Base-by-base conservation (phyloP, 2,329 filamentous ascomycete species). In the Hypoxylon sp. region DNA sequence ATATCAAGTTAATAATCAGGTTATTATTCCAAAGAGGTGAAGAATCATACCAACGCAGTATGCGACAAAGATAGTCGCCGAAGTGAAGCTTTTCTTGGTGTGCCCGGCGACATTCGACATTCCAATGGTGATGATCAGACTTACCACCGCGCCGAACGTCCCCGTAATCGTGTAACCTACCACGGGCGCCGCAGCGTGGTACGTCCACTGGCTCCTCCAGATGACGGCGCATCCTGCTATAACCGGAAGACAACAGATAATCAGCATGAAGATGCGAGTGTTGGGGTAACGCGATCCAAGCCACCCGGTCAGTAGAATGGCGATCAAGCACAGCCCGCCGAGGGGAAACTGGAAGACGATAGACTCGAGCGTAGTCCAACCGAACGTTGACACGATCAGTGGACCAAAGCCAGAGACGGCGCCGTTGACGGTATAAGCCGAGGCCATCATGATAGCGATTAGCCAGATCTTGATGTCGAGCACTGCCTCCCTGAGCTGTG, bases 1-100 rank as follows among this genome's bases (percentile, higher is more conserved):
- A 42, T 33, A 57, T 22, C 11, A 20, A 22, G 32, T 59, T 40
- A 70, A 56, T 45, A 24, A 18, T 8, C 11, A 33, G 5, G 7
- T 14, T 52, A 0, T n/a, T 1, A 2, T 32, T 14, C n/a, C 12
- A 1, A 36, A 6, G 8, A 2, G 40, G 45, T 45, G 12, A 20
- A 30, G 4, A 50, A 32, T 53, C 54, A 58, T 69, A 74, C 74
- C 84, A 2, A 93, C 87, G 58, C 89, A 91, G 73, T 93, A 93
- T 0, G 89, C 90, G 0, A 92, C 89, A 67, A 93, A 93, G 1
- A 92, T 89, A 0, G 88, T 88, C 0, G 89, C 88, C 0, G 91
- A 89, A 83, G 91, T 92, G 71, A 91, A 89, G 67, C 88, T 91
- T 81, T 93, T 93, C 80, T 93, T 93, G 0, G 91, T 93, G 22